Conservation (phyloP, 345 rosid genomes). For the Hevea brasiliensis region DNA sequence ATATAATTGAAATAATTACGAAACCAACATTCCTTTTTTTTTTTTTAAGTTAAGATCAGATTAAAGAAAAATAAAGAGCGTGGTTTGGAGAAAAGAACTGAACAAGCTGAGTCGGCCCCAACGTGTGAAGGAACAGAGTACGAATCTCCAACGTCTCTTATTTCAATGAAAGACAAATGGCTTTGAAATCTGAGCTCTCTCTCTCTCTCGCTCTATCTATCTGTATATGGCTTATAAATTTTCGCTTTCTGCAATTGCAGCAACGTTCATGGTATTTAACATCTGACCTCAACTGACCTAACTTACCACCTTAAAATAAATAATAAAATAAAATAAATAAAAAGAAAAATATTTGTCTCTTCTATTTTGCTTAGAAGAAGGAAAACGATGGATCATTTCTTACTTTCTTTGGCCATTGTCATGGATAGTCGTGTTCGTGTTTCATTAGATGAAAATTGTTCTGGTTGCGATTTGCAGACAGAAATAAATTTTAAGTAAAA, state of each 20-base stretch:
- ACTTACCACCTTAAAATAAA: neutral
- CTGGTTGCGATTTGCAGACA: no score
- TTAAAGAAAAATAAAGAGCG: slow-evolving; percentile 30
- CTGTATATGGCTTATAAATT: neutral
- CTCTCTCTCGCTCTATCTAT: neutral
- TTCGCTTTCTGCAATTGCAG: neutral
- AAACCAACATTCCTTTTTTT: no score
- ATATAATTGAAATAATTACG: no score
- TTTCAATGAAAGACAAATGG: slow-evolving; percentile 20
- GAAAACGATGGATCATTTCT: neutral
- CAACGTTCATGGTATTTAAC: neutral
- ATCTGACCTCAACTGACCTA: no score
- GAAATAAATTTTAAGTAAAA: no score
- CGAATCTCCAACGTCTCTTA: slow-evolving; percentile 33
- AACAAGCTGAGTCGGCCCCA: slow-evolving; percentile 11
- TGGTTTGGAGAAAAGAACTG: neutral
- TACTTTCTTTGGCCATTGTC: neutral
- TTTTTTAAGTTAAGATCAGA: neutral
- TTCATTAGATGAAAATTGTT: no score
- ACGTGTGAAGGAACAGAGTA: slow-evolving; percentile 12
- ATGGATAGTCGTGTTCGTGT: neutral
- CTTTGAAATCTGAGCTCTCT: slow-evolving; percentile 5
- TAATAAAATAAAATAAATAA: neutral
- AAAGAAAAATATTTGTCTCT: neutral
- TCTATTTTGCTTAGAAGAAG: neutral